Base-by-base conservation (phyloP, 495 filamentous ascomycete species). In the Delitschia confertaspora region DNA sequence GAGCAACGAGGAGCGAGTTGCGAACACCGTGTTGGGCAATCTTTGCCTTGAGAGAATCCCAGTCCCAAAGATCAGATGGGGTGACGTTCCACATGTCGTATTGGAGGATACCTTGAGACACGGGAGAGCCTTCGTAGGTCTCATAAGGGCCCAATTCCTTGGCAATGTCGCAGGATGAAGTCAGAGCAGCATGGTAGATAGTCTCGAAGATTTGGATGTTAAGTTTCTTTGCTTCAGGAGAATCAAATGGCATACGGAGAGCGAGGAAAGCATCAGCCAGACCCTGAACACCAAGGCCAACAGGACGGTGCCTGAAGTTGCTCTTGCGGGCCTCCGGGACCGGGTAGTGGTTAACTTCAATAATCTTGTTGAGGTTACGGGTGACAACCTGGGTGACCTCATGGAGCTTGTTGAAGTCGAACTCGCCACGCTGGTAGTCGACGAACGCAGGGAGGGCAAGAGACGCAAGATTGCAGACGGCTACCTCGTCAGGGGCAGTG, bases 191-290 rank as follows among this genome's bases (percentile, higher is more conserved):
- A 63, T 98, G 91, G 69, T 98, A 98, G 68, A 98, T 95, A 29
- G 91, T 98, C 76, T 98, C 91, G 58, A 98, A 98, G 62, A 98
- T 95, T 65, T 96, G 87, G 56, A 82, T 89, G 74, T 98, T 98
- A 56, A 98, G 75, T 58, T 89, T 75, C 52, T 81, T 81, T 31
- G 91, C 91, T 69, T 95, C 85, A 13, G 84, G 75, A 0, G 93
- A 98, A 60, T 98, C 91, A 62, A 98, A 98, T 6, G 91, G 91
- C 69, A 93, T 72, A 58, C 93, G 91, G 42, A 98, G 80, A 41
- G 93, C 89, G 48, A 98, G 76, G 80, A 98, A 98, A 35, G 85
- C 85, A 73, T 98, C 91, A n/a, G 91, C 91, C 53, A 98, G 80
- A 73, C 91, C 91, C 66, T 94, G 91, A 53, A 98, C 91, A 74